These are phyloP conservation scores for Anaeromyces robustus DNA, from an alignment of 192 early-diverging fungal genomes.

Conservation along the genomic window DNA sequence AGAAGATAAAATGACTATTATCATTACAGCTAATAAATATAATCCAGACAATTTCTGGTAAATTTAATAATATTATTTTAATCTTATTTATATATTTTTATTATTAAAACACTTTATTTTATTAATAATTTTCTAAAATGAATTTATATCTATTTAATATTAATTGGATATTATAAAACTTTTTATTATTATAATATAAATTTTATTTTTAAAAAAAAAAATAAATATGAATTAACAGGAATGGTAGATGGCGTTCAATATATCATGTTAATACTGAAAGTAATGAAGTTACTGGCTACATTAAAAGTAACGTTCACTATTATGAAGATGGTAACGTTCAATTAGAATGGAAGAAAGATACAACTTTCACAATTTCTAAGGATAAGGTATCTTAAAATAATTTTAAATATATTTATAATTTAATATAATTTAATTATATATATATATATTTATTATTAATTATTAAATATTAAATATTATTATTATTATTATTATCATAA, in stretches of 20 bases:
- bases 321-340: constrained; percentile 99
- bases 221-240: too few species aligned
- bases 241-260: constrained; percentile 76
- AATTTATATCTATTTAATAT: too few species aligned
- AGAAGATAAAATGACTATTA: constrained; percentile 28
- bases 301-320: constrained; percentile 83
- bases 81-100: too few species aligned
- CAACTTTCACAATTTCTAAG: constrained; percentile 12
- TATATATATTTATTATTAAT: constrained; percentile 1
- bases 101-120: too few species aligned
- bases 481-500: background rate
- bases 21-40: constrained; percentile 80
- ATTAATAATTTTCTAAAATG: too few species aligned
- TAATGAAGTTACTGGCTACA: constrained; percentile 38
- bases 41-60: constrained; percentile 89
- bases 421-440: background rate
- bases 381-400: background rate
- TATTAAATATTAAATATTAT: background rate
- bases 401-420: too few species aligned
- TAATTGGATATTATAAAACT: too few species aligned
- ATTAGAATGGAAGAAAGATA: constrained; percentile 61
- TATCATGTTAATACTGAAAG: constrained; percentile 43
- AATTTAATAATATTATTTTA: too few species aligned
- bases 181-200: too few species aligned
- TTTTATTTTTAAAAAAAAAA: too few species aligned